Conservation (phyloP, 140 eudicot species). For the Bidens hawaiensis region DNA sequence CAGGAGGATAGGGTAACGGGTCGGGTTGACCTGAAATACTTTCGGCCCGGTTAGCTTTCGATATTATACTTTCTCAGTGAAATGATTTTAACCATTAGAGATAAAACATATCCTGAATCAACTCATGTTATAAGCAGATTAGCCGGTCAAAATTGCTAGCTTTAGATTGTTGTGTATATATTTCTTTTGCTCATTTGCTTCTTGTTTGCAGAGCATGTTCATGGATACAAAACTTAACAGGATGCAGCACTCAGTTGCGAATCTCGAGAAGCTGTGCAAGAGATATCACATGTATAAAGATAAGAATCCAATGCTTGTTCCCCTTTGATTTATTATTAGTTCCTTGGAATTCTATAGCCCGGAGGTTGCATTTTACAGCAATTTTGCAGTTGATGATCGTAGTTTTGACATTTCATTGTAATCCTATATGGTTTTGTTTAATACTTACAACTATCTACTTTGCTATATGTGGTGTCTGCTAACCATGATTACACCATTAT, state of each 20-base stretch:
- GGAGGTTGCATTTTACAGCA: background rate
- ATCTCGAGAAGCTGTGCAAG: slow-evolving; percentile 75
- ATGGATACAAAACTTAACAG: slow-evolving; percentile 80
- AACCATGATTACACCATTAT: background rate
- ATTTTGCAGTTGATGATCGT: background rate
- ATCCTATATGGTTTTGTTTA: slow-evolving; percentile 16
- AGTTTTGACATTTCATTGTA: slow-evolving; percentile 25
- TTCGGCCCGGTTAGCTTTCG: background rate
- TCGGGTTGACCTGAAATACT: background rate
- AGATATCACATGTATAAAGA: slow-evolving; percentile 62
- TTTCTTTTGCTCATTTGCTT: slow-evolving; percentile 13
- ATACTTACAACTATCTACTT: slow-evolving; percentile 7
- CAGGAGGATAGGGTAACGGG: background rate
- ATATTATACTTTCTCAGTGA: no score
- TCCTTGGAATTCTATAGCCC: background rate
- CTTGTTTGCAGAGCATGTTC: slow-evolving; percentile 75
- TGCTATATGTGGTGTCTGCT: slow-evolving; percentile 2
- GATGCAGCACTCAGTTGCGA: slow-evolving; percentile 89
- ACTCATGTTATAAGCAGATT: background rate
- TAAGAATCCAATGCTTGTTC: slow-evolving; percentile 67
- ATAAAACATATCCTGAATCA: background rate
- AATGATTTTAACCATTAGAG: background rate
- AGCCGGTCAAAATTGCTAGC: background rate
- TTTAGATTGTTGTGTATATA: background rate
- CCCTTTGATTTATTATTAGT: slow-evolving; percentile 21